Percentiles rank a stretch among this genome's conserved stretches.
phyloP scores from a whole-genome alignment of 306 rosid species.

The Dryas alaskensis region DNA sequence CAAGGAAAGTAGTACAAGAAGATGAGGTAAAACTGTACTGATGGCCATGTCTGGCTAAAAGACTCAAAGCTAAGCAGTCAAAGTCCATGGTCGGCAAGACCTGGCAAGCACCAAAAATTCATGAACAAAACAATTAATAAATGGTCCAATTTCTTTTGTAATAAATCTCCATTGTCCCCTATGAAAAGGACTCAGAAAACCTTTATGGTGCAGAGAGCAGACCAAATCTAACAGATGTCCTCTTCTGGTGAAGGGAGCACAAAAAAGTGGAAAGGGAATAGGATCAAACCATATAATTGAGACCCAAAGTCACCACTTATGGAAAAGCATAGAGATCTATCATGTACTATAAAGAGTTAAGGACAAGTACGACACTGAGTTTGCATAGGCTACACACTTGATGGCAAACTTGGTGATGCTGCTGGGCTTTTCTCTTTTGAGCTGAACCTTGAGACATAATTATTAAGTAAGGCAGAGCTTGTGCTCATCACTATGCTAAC shows the following conservation, averaged over 20 bases:
- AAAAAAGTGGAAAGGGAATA: constrained; percentile 22
- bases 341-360: too few species aligned
- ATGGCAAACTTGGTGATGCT: constrained; percentile 13
- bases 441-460: constrained; percentile 13
- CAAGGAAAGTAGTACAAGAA: background rate
- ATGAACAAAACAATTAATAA: background rate
- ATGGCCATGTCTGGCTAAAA: background rate
- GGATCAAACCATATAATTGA: constrained; percentile 9
- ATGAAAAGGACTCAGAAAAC: constrained; percentile 27
- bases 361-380: background rate
- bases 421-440: background rate
- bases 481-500: constrained; percentile 9
- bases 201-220: constrained; percentile 16
- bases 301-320: background rate
- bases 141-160: background rate
- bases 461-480: background rate
- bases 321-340: background rate
- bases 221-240: constrained; percentile 27
- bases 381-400: background rate
- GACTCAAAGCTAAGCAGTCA: constrained; percentile 26
- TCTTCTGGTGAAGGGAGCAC: constrained; percentile 7
- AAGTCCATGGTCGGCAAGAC: constrained; percentile 17
- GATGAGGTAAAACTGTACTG: constrained; percentile 16
- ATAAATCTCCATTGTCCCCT: constrained; percentile 28
- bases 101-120: constrained; percentile 5